phyloP scores from a whole-genome alignment of 805 yeast species.

The Saccharomycopsis fibuligera region DNA sequence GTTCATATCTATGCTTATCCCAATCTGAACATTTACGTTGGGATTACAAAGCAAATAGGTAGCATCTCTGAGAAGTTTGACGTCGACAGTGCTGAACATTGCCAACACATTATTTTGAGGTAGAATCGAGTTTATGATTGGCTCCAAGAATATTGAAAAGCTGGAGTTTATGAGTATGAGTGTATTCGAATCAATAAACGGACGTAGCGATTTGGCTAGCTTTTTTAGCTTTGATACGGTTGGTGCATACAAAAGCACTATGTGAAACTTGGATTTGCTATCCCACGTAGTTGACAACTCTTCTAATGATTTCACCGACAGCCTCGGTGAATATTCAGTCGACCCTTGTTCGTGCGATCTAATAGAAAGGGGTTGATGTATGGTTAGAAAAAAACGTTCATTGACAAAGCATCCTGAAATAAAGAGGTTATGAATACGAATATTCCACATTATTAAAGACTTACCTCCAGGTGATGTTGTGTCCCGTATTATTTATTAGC shows the following conservation, averaged over 20 bases:
- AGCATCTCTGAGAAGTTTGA: not conserved
- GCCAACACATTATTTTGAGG: not conserved
- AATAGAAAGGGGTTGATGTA: too few relatives aligned
- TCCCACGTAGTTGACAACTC: not conserved
- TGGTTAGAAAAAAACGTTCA: too few relatives aligned
- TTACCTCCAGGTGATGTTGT: slow-evolving; percentile 12
- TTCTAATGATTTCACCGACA: not conserved
- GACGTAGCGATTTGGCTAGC: not conserved
- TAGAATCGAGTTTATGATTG: not conserved
- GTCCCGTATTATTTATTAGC: slow-evolving; percentile 1
- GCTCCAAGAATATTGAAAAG: slow-evolving; percentile 5
- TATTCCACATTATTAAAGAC: not conserved
- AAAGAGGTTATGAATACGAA: not conserved
- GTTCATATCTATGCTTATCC: not conserved
- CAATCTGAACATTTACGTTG: not conserved
- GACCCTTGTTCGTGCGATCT: not conserved
- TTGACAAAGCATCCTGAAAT: too few relatives aligned
- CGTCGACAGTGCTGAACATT: not conserved
- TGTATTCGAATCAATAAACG: not conserved
- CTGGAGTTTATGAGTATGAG: slow-evolving; percentile 1
- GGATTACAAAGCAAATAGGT: not conserved
- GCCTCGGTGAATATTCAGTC: not conserved
- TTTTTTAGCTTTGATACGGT: not conserved
- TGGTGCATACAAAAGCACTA: slow-evolving; percentile 1
- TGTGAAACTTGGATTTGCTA: not conserved